A percentile compares a stretch with the other conserved stretches of the same genome.
phyloP scores from a whole-genome alignment of 495 filamentous ascomycete species.

The Penicillium goetzii region DNA sequence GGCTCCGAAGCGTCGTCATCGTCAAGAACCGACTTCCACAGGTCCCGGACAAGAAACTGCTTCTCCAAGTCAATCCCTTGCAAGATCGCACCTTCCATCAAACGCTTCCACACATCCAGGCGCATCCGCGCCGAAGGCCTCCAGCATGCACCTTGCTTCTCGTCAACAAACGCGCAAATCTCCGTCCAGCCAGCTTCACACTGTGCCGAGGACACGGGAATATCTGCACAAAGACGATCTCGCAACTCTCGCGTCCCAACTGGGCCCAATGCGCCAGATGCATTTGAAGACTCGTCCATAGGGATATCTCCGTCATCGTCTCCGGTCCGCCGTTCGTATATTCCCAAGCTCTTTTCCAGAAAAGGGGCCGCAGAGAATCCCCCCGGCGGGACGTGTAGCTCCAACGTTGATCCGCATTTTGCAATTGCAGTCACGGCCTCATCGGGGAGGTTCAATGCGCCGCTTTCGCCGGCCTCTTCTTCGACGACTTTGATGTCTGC shows the following conservation, averaged over 20 bases:
- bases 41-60: constrained; percentile 52
- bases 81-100: constrained; percentile 49
- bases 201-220: constrained; percentile 49
- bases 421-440: constrained; percentile 62
- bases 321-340: constrained; percentile 36
- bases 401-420: constrained; percentile 74
- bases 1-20: constrained; percentile 38
- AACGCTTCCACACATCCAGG: constrained; percentile 51
- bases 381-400: constrained; percentile 50
- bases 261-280: neutral
- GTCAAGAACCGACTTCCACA: constrained; percentile 53
- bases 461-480: constrained; percentile 26
- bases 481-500: constrained; percentile 40
- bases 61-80: constrained; percentile 49
- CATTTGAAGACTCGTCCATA: constrained; percentile 19
- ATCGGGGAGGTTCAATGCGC: constrained; percentile 39
- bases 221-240: constrained; percentile 42
- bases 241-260: constrained; percentile 21
- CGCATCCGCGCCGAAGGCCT: constrained; percentile 47
- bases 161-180: constrained; percentile 53
- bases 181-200: constrained; percentile 53
- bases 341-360: constrained; percentile 38
- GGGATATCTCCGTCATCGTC: constrained; percentile 28
- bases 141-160: constrained; percentile 34
- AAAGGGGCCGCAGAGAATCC: constrained; percentile 42